phyloP scores from a whole-genome alignment of 1,284 basidiomycete species.

The Marasmius sp. region DNA sequence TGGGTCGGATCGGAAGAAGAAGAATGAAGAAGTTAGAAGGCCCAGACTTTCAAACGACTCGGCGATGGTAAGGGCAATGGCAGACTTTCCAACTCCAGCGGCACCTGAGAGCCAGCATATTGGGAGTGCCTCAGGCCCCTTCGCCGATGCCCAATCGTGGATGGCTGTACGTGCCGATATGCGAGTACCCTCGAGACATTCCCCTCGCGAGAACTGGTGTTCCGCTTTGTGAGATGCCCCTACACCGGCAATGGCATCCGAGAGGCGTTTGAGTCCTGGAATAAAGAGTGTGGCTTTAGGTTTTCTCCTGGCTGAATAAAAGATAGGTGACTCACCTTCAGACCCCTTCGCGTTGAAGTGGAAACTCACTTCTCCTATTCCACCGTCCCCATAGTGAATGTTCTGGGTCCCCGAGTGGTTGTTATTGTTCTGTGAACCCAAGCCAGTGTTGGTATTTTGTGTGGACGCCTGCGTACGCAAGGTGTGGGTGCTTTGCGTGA shows the following conservation, averaged over 20 bases:
- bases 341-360: too few relatives aligned
- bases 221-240: conserved; percentile 2
- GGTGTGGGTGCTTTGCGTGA: too few relatives aligned
- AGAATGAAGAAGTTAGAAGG: conserved; percentile 15
- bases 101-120: conserved; percentile 17
- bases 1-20: conserved; percentile 12
- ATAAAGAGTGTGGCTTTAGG: too few relatives aligned
- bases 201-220: not conserved
- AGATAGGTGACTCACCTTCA: too few relatives aligned
- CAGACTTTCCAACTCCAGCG: conserved; percentile 18
- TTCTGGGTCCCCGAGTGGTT: too few relatives aligned
- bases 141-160: conserved; percentile 4
- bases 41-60: conserved; percentile 1
- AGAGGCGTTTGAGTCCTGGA: too few relatives aligned
- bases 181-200: conserved; percentile 14
- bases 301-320: too few relatives aligned
- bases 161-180: conserved; percentile 10
- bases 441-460: too few relatives aligned
- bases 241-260: not conserved
- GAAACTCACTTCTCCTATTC: too few relatives aligned
- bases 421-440: too few relatives aligned
- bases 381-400: too few relatives aligned
- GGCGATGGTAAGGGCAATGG: conserved; percentile 19
- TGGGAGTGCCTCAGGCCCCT: not conserved
- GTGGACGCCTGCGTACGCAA: too few relatives aligned